Evolutionary conservation across 2,329 filamentous ascomycete species (phyloP).

Genomic region (Mollisiaceae sp.): DNA sequence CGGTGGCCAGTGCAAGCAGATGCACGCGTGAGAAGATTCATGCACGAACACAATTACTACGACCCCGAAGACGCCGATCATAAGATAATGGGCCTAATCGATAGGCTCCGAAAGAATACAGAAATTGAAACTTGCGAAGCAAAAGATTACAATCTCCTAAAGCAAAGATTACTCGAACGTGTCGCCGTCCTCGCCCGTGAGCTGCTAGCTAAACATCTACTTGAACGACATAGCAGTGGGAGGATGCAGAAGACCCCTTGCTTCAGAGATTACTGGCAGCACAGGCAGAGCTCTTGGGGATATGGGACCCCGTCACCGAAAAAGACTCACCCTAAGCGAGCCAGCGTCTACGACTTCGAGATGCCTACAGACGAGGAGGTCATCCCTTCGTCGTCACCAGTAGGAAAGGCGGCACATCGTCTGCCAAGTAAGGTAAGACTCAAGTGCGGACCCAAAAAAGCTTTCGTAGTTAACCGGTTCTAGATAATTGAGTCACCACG

Average conservation of each 20-base stretch:
- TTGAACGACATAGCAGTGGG: not conserved
- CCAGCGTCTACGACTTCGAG: not conserved
- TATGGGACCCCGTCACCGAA: not conserved
- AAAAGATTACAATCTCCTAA: not conserved
- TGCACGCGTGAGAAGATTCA: conserved; percentile 11
- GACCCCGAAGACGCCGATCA: not conserved
- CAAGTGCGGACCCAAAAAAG: not conserved
- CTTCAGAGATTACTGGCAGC: not conserved
- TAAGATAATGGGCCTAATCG: conserved; percentile 8
- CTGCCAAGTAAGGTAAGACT: not conserved
- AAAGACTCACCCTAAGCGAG: not conserved
- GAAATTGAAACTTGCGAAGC: not conserved
- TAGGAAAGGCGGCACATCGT: not conserved
- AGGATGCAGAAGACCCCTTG: not conserved
- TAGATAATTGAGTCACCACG: not conserved
- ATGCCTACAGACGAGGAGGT: not conserved
- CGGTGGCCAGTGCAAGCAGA: conserved; percentile 16
- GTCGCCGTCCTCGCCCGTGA: not conserved
- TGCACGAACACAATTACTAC: conserved; percentile 15
- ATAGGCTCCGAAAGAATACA: not conserved
- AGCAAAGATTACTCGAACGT: not conserved
- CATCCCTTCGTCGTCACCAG: not conserved
- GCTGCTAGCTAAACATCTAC: not conserved
- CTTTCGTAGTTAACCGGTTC: not conserved
- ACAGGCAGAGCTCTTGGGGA: not conserved